Conservation (phyloP, 352 stramenopile genomes). For the Phytophthora niederhauseri region DNA sequence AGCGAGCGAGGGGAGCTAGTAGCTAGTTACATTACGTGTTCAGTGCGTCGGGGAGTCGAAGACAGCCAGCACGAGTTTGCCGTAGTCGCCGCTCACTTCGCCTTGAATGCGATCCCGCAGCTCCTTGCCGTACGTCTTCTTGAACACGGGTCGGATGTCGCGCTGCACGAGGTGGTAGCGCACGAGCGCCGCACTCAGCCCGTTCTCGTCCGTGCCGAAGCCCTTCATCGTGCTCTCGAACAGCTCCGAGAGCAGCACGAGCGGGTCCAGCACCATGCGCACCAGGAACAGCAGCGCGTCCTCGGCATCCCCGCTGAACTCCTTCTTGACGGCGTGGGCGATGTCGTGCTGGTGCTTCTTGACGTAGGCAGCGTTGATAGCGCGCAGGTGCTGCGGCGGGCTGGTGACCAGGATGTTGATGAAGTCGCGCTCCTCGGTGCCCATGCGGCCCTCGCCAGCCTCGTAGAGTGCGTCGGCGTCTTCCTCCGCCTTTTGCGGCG, state of each 20-base stretch:
- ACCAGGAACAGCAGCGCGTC: constrained; percentile 64
- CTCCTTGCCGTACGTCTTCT: constrained; percentile 79
- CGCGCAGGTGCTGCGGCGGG: constrained; percentile 61
- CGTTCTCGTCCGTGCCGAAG: constrained; percentile 75
- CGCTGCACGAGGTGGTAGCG: constrained; percentile 81
- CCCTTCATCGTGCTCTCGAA: constrained; percentile 83
- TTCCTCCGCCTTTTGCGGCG: constrained; percentile 52
- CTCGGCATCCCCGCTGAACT: constrained; percentile 64
- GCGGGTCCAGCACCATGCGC: constrained; percentile 64
- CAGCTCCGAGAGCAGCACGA: constrained; percentile 62
- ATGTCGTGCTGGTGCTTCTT: constrained; percentile 74
- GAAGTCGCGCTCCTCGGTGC: constrained; percentile 72
- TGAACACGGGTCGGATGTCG: constrained; percentile 79
- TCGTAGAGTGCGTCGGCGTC: constrained; percentile 74
- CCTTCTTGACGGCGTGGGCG: constrained; percentile 68
- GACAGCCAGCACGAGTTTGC: constrained; percentile 66
- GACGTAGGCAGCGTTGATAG: constrained; percentile 58
- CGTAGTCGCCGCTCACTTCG: constrained; percentile 80
- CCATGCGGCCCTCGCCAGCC: constrained; percentile 67
- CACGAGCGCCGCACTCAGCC: constrained; percentile 60
- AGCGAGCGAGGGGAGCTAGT: neutral
- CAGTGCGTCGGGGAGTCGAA: constrained; percentile 46
- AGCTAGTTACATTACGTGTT: neutral
- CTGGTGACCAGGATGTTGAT: constrained; percentile 59
- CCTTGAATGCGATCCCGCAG: constrained; percentile 83